Evolutionary conservation across 2,329 filamentous ascomycete genomes (phyloP).

Genomic region (Pseudopyricularia javanii): DNA sequence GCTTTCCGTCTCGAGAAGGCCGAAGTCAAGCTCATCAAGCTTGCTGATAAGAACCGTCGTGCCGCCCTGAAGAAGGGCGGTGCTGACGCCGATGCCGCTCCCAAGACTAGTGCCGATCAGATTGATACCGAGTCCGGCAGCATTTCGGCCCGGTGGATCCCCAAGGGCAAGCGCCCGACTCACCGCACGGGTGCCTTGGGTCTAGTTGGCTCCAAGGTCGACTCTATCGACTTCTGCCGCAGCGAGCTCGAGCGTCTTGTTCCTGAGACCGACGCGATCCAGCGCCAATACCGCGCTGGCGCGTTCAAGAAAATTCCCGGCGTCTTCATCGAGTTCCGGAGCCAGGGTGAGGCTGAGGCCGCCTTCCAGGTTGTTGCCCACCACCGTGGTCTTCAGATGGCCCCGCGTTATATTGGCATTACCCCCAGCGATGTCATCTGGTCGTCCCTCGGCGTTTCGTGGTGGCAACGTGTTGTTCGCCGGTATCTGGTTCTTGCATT

Average conservation of each 20-base stretch:
- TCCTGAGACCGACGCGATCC: constrained; percentile 56
- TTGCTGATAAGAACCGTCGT: constrained; percentile 59
- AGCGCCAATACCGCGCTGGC: constrained; percentile 53
- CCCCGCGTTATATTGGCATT: constrained; percentile 73
- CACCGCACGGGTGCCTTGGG: constrained; percentile 59
- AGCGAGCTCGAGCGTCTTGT: constrained; percentile 64
- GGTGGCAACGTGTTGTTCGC: constrained; percentile 75
- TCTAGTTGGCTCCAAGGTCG: constrained; percentile 74
- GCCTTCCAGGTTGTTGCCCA: constrained; percentile 82
- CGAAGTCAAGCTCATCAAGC: constrained; percentile 73
- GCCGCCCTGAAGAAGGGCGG: constrained; percentile 55
- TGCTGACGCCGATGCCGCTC: constrained; percentile 19
- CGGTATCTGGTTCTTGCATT: constrained; percentile 58
- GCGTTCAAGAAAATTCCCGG: constrained; percentile 57
- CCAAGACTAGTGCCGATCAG: constrained; percentile 24
- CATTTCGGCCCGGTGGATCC: constrained; percentile 63
- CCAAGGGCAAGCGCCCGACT: constrained; percentile 60
- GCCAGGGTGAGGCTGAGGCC: constrained; percentile 70
- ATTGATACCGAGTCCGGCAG: constrained; percentile 56
- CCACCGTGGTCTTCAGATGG: constrained; percentile 78
- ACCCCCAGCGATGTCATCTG: constrained; percentile 78
- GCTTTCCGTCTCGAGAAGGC: constrained; percentile 76
- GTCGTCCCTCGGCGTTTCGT: constrained; percentile 69
- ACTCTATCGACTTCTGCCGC: constrained; percentile 86
- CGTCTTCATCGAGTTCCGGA: constrained; percentile 83